Conservation (phyloP, 169 alveolate species). For the Neospora caninum region DNA sequence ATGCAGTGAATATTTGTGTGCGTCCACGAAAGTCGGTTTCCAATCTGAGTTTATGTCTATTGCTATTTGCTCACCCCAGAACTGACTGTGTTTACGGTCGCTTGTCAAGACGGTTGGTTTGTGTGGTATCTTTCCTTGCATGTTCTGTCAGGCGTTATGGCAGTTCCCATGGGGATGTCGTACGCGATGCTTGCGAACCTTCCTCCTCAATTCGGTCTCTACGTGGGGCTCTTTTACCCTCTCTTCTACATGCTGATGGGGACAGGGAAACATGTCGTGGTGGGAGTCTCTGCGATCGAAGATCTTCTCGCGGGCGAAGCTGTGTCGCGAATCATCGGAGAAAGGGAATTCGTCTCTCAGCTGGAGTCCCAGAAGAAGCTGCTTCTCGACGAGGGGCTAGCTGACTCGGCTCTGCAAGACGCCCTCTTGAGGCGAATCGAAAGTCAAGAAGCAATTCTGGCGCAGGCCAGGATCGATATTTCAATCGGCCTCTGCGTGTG, state of each 20-base stretch:
- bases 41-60: no score
- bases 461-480: constrained; percentile 31
- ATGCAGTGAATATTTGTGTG: neutral
- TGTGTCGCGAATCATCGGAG: constrained; percentile 63
- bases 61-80: no score
- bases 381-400: constrained; percentile 17
- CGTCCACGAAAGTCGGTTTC: neutral
- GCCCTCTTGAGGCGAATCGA: neutral
- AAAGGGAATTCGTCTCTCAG: neutral
- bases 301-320: constrained; percentile 64
- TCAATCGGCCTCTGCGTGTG: constrained; percentile 61
- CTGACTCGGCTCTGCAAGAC: constrained; percentile 33
- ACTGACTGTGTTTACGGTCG: no score
- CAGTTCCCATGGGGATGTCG: constrained; percentile 71
- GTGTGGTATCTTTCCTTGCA: neutral
- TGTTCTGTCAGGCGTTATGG: constrained; percentile 63
- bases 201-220: constrained; percentile 70
- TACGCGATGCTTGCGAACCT: constrained; percentile 70
- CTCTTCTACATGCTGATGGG: constrained; percentile 67
- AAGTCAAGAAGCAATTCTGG: constrained; percentile 27
- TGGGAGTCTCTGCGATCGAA: constrained; percentile 71
- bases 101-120: neutral
- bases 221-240: constrained; percentile 61
- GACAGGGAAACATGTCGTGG: constrained; percentile 58
- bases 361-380: neutral